Evolutionary conservation across 768 basidiomycete species (phyloP).

Genomic region (Panaeolus cyanescens): DNA sequence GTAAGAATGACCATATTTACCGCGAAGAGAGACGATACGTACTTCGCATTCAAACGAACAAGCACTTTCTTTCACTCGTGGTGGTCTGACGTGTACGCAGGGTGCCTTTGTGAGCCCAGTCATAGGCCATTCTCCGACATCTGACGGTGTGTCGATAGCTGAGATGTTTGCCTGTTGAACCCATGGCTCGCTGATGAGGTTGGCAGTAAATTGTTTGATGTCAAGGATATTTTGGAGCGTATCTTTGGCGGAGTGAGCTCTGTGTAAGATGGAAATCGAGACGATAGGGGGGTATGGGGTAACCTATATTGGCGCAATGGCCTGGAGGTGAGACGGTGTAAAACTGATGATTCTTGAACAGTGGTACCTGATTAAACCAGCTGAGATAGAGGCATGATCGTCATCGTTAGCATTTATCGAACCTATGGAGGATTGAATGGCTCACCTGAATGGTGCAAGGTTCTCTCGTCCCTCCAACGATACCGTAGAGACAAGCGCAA

Average conservation of each 20-base stretch:
- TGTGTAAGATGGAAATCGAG: slow-evolving; percentile 46
- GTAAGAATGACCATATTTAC: not conserved
- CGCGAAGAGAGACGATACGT: slow-evolving; percentile 1
- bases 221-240: slow-evolving; percentile 64
- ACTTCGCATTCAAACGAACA: slow-evolving; percentile 66
- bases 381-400: slow-evolving; percentile 32
- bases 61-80: slow-evolving; percentile 64
- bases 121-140: slow-evolving; percentile 60
- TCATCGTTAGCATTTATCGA: no score
- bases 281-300: slow-evolving; percentile 65
- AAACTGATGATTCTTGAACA: no score
- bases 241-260: slow-evolving; percentile 45
- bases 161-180: slow-evolving; percentile 55
- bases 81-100: slow-evolving; percentile 55
- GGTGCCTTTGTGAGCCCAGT: slow-evolving; percentile 60
- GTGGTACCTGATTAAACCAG: slow-evolving; percentile 45
- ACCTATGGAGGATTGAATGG: not conserved
- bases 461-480: slow-evolving; percentile 54
- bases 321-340: no score
- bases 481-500: slow-evolving; percentile 70
- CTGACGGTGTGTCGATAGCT: slow-evolving; percentile 53
- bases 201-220: slow-evolving; percentile 71
- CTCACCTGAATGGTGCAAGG: slow-evolving; percentile 58
- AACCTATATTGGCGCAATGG: slow-evolving; percentile 45
- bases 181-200: slow-evolving; percentile 75